Percentiles rank a stretch among this genome's conserved stretches.
Conservation (phyloP, 108 stramenopile species). For the Cyclotella baltica region DNA sequence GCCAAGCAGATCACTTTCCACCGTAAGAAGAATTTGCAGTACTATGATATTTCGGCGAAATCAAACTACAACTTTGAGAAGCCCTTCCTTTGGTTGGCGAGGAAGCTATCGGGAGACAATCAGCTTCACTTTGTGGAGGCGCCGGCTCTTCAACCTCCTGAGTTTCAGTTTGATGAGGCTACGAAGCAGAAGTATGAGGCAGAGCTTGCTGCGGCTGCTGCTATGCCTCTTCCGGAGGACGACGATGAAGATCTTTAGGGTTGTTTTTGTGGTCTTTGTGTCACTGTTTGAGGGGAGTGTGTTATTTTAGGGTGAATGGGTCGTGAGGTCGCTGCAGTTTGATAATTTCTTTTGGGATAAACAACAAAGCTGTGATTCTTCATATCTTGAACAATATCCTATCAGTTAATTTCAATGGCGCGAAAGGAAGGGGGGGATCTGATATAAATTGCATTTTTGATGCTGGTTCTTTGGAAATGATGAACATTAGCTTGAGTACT, state of each 20-base stretch:
- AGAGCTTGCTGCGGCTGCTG: slow-evolving; percentile 90
- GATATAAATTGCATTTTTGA: no score
- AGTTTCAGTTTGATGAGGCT: slow-evolving; percentile 92
- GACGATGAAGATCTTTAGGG: slow-evolving; percentile 95
- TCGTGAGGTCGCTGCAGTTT: not conserved
- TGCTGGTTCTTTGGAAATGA: no score
- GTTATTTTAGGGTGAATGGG: not conserved
- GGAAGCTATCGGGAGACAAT: slow-evolving; percentile 97
- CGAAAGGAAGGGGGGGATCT: no score
- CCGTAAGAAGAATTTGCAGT: slow-evolving; percentile 99
- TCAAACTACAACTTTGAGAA: slow-evolving; percentile 99
- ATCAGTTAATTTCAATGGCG: no score
- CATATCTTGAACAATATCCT: not conserved
- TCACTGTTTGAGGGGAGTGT: not conserved
- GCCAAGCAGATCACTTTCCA: slow-evolving; percentile 99
- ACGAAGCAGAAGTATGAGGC: slow-evolving; percentile 90
- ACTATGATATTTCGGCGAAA: slow-evolving; percentile 99
- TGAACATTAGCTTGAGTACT: no score
- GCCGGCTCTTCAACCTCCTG: slow-evolving; percentile 97
- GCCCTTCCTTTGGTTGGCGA: slow-evolving; percentile 99
- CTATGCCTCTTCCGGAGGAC: slow-evolving; percentile 95
- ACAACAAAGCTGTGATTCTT: not conserved
- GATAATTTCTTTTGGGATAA: not conserved
- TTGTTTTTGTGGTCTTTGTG: not conserved
- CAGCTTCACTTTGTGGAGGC: slow-evolving; percentile 97